Evolutionary conservation across 2,329 filamentous ascomycete species (phyloP), one percentile per base, ranked within the genome.

Genomic region (Ambrosiella xylebori): DNA sequence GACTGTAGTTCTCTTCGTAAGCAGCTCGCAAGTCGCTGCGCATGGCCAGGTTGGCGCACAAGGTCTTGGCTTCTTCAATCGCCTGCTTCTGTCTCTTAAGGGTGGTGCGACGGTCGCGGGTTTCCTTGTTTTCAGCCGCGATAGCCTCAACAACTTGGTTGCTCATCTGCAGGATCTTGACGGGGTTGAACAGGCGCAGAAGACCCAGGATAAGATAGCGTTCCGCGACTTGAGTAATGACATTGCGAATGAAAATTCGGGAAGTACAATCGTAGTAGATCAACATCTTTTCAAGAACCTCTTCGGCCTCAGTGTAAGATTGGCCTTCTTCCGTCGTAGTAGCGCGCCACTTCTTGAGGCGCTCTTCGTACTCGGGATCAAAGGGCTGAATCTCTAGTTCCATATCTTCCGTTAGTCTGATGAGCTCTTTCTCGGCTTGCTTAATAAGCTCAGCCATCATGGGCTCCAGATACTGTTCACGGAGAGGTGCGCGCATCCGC

Each of bases 201-300:
- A 77, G 75, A 37, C 75, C 74, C 44, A 76, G 70, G 9, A 77
- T 68, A 2, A 77, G 66, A 58, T 77, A 75, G 0, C 75, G 70
- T 64, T 77, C 75, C 0, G 75, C 71, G 0, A 77, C 74, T 60
- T 77, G 75, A 0, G 74, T 76, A 57, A 77, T 76, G 58, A 75
- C 71, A 61, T 77, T 77, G 57, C 75, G 70, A 36, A 74, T 76
- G 60, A 76, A 77, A 54, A 73, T 74, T 64, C 75, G 74, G 6
- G 74, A 73, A 1, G 74, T 75, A 7, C 77, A 61, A 44, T 77
- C 74, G 61, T 77, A 77, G 67, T 75, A 77, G 61, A 77, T 77
- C 56, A 77, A 68, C 75, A 77, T 77, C 69, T 77, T 77, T 65
- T 77, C 75, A 35, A 77, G 63, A 0, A 77, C 74, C 64, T 77